Evolutionary conservation across 805 yeast species (phyloP).

Genomic region (Candida germanica): DNA sequence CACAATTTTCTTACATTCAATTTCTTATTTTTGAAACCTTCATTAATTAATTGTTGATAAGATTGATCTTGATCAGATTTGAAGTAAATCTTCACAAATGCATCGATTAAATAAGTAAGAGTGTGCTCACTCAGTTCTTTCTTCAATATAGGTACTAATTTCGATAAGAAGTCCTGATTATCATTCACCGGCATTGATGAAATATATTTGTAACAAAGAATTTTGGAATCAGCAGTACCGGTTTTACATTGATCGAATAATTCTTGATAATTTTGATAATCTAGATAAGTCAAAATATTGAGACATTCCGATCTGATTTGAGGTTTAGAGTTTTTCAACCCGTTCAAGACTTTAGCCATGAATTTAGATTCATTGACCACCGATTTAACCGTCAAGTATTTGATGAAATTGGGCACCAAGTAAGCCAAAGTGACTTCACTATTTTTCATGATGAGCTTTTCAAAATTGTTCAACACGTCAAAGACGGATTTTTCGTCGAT

Average conservation of each 20-base stretch:
- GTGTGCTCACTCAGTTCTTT: conserved; percentile 78
- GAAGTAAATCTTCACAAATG: conserved; percentile 47
- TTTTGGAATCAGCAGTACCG: conserved; percentile 62
- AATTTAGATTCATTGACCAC: conserved; percentile 30
- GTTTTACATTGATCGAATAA: conserved; percentile 57
- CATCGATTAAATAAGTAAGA: conserved; percentile 45
- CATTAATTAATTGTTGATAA: conserved; percentile 29
- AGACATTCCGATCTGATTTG: conserved; percentile 52
- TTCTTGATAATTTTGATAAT: conserved; percentile 15
- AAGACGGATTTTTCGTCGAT: conserved; percentile 16
- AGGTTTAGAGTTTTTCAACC: conserved; percentile 68
- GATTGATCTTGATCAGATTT: conserved; percentile 18
- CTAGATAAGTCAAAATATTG: conserved; percentile 19
- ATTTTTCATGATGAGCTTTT: conserved; percentile 14
- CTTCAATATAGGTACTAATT: conserved; percentile 48
- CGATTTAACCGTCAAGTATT: background rate
- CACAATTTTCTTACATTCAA: conserved; percentile 62
- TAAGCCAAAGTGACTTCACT: conserved; percentile 45
- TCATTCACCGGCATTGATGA: conserved; percentile 23
- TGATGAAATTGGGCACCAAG: conserved; percentile 47
- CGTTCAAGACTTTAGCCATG: conserved; percentile 23
- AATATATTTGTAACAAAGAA: conserved; percentile 47
- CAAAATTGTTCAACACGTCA: conserved; percentile 6
- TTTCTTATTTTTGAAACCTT: conserved; percentile 68
- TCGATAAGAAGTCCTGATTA: conserved; percentile 33